phyloP scores from a whole-genome alignment of 2,329 filamentous ascomycete species.

The Aquanectria penicillioides region DNA sequence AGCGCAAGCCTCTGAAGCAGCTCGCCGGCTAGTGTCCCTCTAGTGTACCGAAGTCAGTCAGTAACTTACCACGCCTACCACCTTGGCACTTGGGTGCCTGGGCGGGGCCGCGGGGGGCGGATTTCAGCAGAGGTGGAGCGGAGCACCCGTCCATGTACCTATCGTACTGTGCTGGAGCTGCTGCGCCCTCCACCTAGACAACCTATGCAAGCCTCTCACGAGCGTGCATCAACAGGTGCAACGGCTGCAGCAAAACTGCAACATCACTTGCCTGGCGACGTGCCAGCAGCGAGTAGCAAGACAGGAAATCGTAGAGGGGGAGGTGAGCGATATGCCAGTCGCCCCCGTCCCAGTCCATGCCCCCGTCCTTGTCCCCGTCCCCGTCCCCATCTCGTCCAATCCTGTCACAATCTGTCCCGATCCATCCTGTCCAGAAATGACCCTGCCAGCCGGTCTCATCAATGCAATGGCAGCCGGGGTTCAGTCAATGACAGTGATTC shows the following conservation, averaged over 20 bases:
- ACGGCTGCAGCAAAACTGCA: not conserved
- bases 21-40: not conserved
- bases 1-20: conserved; percentile 2
- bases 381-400: not conserved
- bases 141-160: too few relatives aligned
- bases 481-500: conserved; percentile 3
- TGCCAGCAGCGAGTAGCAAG: not conserved
- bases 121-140: conserved; percentile 19
- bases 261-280: conserved; percentile 11
- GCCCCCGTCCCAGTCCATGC: too few relatives aligned
- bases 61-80: too few relatives aligned
- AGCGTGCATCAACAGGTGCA: not conserved
- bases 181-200: conserved; percentile 5
- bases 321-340: not conserved
- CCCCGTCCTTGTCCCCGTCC: too few relatives aligned
- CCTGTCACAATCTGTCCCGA: conserved; percentile 1
- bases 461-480: conserved; percentile 17
- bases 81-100: conserved; percentile 2
- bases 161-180: not conserved
- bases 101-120: not conserved
- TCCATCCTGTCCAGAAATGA: conserved; percentile 10
- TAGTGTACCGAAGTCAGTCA: not conserved
- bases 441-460: conserved; percentile 13
- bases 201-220: conserved; percentile 17
- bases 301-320: not conserved